Evolutionary conservation across 169 alveolate species (phyloP), one percentile per base, ranked within the genome.

Genomic region (Amoebophrya sp.): DNA sequence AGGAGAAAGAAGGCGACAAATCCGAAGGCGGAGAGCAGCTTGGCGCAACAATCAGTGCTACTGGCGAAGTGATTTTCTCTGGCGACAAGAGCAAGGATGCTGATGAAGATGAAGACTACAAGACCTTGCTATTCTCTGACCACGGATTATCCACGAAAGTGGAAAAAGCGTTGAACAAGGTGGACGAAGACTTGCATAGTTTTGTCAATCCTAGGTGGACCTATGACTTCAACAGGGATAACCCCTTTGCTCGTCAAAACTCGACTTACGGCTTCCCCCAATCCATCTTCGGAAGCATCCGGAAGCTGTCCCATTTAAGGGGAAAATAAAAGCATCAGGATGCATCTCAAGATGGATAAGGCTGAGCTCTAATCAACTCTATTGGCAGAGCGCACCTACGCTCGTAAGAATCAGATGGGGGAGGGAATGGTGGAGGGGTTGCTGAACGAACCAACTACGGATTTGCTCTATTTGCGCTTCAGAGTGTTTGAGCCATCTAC

Each of bases 361-460:
- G n/a, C n/a, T n/a, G n/a, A n/a, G n/a, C n/a, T n/a, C n/a, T n/a
- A n/a, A n/a, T n/a, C n/a, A n/a, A n/a, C 83, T 29, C 83, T 65
- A 10, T 26, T 65, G 36, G 83, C 83, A 36, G 83, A 65, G 83
- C 2, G 83, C 18, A 65, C 83, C 39, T 65, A 65, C 83, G 83
- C 83, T 29, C 83, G 83, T 29, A 65, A 65, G 83, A 65, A 65
- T 36, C 83, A 65, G 33, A 65, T 65, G 83, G 83, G 83, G 38
- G 83, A 65, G 83, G 83, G 83, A 1, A 65, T 65, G 83, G 83
- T 65, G 26, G 83, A 65, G 83, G 83, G n/a, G 2, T 26, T 65
- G 83, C 83, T 65, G 83, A 65, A 65, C 83, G 83, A 65, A 65
- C 1, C 83, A 10, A 1, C 83, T 29, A 26, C n/a, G 2, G 83